These are phyloP conservation scores for Gomphus bonarii DNA, from an alignment of 1,284 basidiomycete species.

Conservation along the genomic window DNA sequence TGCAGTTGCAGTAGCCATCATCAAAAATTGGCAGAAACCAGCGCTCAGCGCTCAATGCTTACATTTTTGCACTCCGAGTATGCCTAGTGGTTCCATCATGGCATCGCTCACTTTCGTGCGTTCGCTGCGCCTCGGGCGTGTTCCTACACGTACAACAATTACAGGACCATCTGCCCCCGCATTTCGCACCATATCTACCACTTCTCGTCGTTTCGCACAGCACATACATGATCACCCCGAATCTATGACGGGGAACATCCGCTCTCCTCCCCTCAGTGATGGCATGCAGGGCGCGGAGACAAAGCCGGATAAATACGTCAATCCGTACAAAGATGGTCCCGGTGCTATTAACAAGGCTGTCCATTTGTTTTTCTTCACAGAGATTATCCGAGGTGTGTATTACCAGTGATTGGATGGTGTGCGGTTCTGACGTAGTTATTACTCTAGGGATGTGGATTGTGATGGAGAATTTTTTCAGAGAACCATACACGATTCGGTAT, in stretches of 20 bases:
- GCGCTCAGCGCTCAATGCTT: neutral
- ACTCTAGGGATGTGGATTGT: constrained; percentile 94
- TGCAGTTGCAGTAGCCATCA: constrained; percentile 18
- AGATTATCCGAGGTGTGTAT: constrained; percentile 83
- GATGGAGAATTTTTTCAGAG: constrained; percentile 95
- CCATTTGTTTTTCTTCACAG: constrained; percentile 97
- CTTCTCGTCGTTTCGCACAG: constrained; percentile 17
- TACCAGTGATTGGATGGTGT: neutral
- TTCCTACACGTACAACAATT: constrained; percentile 23
- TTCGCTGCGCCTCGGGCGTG: constrained; percentile 25
- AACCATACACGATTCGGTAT: constrained; percentile 98
- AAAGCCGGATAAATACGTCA: constrained; percentile 23
- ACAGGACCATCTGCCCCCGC: constrained; percentile 29
- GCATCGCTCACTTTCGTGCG: constrained; percentile 30
- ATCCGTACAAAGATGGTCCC: constrained; percentile 70
- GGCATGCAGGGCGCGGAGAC: neutral
- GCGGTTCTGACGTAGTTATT: neutral
- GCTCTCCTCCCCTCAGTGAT: neutral
- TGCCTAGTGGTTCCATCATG: neutral
- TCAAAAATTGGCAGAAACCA: neutral
- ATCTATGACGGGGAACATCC: neutral
- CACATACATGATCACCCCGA: constrained; percentile 12
- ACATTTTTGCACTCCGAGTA: neutral
- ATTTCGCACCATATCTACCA: constrained; percentile 34
- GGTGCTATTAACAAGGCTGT: constrained; percentile 93